Evolutionary conservation across 192 early-diverging fungal genomes (phyloP), one percentile per base, ranked within the genome.

Genomic region (Kickxella alabastrina): DNA sequence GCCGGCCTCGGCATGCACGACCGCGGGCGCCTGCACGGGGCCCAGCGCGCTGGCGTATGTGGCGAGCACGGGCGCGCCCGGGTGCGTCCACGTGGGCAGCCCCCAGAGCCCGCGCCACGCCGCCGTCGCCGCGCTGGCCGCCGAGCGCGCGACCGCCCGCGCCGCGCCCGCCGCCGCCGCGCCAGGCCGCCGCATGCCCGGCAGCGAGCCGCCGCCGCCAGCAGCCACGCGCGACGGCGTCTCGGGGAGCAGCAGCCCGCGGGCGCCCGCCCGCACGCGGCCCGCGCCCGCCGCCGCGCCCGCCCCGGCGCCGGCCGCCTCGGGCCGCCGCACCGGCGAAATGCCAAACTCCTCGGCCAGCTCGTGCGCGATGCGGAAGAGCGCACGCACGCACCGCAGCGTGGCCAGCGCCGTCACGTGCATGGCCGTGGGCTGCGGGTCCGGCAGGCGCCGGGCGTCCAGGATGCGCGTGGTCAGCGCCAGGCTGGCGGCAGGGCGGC

Each of bases 61-160:
- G n/a, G 72, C 72, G 39, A 75, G 36, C 10, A 65, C 61, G 0
- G 72, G 72, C 25, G 65, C 65, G 5, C 72, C 72, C 0, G 72
- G 61, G 22, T 65, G 72, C 2, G 72, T 68, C 72, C 72, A 68
- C 7, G 72, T 75, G 4, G 72, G 72, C 34, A 75, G 50, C 9
- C 72, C 65, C 72, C 73, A 76, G 3, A 76, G 66, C 5, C 73
- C 73, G n/a, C 66, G 65, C 73, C 73, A 76, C 0, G 58, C 62
- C 0, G 73, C 73, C 0, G 62, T 54, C 2, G 66, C 62, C 8
- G 62, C 46, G 2, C 57, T 49, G 18, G 61, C 45, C 0, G 65
- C 48, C 31, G 49, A 62, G 40, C 66, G 63, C 6, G 29, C 64
- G 26, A 63, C 62, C 17, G 63, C 35, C 1, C 59, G 48, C 1